Conservation (phyloP, 441 rosid species). For the Erodium trifolium region DNA sequence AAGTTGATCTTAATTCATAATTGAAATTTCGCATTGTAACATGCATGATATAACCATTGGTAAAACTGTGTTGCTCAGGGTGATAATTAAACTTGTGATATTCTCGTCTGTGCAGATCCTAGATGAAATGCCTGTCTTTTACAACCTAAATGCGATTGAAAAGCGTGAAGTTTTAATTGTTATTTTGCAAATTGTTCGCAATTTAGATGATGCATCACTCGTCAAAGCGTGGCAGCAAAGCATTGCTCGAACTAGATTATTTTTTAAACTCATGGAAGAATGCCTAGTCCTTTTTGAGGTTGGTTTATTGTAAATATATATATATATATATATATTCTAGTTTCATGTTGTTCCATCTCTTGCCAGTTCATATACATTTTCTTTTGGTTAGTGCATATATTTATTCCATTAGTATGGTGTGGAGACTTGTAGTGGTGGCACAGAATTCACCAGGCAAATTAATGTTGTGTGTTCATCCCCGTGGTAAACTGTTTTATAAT, state of each 20-base stretch:
- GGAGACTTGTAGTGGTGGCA: not conserved
- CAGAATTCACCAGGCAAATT: not conserved
- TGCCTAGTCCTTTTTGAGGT: slow-evolving; percentile 96
- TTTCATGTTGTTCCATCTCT: slow-evolving; percentile 12
- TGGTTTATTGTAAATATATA: slow-evolving; percentile 23
- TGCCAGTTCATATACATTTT: slow-evolving; percentile 10
- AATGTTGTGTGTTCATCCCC: not conserved
- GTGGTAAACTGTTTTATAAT: not conserved
- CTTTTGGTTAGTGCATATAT: slow-evolving; percentile 12
- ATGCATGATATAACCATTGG: not conserved
- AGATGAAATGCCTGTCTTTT: slow-evolving; percentile 99
- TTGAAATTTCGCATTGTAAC: not conserved
- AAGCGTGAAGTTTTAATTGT: slow-evolving; percentile 96
- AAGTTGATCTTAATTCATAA: not conserved
- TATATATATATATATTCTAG: slow-evolving; percentile 16
- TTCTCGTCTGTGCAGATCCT: slow-evolving; percentile 63
- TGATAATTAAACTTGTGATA: slow-evolving; percentile 17
- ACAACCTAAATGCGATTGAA: slow-evolving; percentile 88
- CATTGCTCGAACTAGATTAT: slow-evolving; percentile 92
- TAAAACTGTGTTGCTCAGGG: not conserved
- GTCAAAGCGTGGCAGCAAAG: slow-evolving; percentile 99
- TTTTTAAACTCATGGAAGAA: slow-evolving; percentile 98
- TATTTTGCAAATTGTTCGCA: slow-evolving; percentile 86
- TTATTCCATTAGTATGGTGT: not conserved
- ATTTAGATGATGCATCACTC: slow-evolving; percentile 87